A percentile compares a stretch with the other conserved stretches of the same genome.
Evolutionary conservation across 148 eudicot genomes (phyloP).

Genomic region (Tetragonia tetragonoides): DNA sequence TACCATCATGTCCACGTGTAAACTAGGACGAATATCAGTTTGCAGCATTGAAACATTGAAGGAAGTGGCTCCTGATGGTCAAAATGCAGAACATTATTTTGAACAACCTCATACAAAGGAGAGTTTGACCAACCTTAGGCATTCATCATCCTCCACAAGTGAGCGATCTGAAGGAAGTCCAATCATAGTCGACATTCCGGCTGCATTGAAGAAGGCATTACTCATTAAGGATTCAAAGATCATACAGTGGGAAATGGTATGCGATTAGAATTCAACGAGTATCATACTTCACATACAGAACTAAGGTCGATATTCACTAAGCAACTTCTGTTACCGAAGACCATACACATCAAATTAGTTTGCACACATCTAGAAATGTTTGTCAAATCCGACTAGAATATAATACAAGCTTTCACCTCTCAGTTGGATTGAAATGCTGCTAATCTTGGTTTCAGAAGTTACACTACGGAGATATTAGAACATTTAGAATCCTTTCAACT

Average conservation of each 20-base stretch:
- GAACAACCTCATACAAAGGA: neutral
- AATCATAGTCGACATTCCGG: conserved; percentile 78
- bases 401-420: neutral
- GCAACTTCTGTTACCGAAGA: neutral
- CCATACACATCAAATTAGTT: neutral
- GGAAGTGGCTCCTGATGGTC: neutral
- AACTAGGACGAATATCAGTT: neutral
- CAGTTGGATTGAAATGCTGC: neutral
- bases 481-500: neutral
- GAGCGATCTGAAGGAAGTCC: conserved; percentile 97
- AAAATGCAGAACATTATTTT: neutral
- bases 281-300: too few species aligned
- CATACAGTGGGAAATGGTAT: neutral
- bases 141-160: conserved; percentile 84
- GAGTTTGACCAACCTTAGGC: conserved; percentile 55
- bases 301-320: neutral
- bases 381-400: neutral
- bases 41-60: neutral
- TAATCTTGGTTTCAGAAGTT: neutral
- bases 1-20: neutral
- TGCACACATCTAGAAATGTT: too few species aligned
- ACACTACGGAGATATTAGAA: neutral
- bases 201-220: conserved; percentile 32
- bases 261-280: too few species aligned
- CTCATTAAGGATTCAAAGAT: neutral